Conservation (phyloP, 2,329 filamentous ascomycete genomes). For the Fusarium sp. region DNA sequence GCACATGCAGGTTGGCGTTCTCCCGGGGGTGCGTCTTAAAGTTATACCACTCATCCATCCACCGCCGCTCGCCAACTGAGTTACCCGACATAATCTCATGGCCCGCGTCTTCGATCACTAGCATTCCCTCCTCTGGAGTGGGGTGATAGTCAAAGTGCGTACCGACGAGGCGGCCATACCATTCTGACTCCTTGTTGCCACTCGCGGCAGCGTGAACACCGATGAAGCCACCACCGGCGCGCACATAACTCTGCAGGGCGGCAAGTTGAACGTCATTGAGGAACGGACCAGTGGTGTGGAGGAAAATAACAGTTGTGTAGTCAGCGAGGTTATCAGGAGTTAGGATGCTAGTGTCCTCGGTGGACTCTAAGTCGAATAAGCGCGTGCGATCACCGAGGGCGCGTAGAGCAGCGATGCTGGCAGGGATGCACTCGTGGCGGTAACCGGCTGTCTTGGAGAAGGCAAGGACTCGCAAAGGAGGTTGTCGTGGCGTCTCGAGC, state of each 20-base stretch:
- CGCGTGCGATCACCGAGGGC: neutral
- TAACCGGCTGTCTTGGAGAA: conserved; percentile 27
- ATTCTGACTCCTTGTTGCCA: neutral
- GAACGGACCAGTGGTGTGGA: conserved; percentile 20
- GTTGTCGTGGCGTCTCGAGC: neutral
- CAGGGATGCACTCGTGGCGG: conserved; percentile 24
- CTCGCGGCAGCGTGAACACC: conserved; percentile 26
- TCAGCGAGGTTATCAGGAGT: neutral
- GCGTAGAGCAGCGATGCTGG: conserved; percentile 8
- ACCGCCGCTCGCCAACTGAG: neutral
- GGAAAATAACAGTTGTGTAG: conserved; percentile 14
- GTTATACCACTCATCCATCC: conserved; percentile 30
- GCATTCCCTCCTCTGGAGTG: conserved; percentile 15
- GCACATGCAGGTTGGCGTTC: neutral
- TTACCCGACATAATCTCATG: conserved; percentile 14
- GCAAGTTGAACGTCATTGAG: neutral
- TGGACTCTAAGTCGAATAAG: conserved; percentile 1
- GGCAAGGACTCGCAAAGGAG: conserved; percentile 8
- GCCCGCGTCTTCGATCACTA: neutral
- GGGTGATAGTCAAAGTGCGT: conserved; percentile 21
- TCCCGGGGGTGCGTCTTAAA: conserved; percentile 15
- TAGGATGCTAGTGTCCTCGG: conserved; percentile 12
- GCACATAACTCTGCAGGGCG: neutral
- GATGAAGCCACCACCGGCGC: conserved; percentile 20
- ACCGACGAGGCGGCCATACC: conserved; percentile 23